phyloP scores from a whole-genome alignment of 2,329 filamentous ascomycete genomes.

The Neonectria punicea region DNA sequence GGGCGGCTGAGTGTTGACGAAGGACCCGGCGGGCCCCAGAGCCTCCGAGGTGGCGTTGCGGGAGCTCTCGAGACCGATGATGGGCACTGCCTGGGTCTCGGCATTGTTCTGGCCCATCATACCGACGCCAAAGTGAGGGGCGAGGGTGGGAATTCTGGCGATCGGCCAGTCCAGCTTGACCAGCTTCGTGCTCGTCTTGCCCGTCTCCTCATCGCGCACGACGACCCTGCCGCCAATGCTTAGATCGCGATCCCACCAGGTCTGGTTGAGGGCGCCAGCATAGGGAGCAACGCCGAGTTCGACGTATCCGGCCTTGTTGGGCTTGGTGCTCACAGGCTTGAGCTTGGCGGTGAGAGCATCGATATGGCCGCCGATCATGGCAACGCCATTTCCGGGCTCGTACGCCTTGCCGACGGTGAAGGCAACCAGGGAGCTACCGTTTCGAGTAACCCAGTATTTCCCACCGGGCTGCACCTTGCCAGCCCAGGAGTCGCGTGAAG shows the following conservation, averaged over 20 bases:
- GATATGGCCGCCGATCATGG: conserved; percentile 90
- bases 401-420: conserved; percentile 87
- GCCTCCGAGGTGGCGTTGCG: conserved; percentile 49
- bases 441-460: conserved; percentile 89
- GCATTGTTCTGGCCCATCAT: conserved; percentile 76
- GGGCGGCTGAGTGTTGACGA: conserved; percentile 85
- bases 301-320: conserved; percentile 84
- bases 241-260: conserved; percentile 98
- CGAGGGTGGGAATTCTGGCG: conserved; percentile 89
- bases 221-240: conserved; percentile 90
- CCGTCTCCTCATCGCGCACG: conserved; percentile 75
- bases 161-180: conserved; percentile 97
- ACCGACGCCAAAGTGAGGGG: conserved; percentile 89
- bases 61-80: conserved; percentile 87
- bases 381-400: conserved; percentile 84
- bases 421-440: conserved; percentile 85
- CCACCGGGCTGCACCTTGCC: conserved; percentile 78
- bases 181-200: conserved; percentile 82
- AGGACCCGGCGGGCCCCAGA: conserved; percentile 75
- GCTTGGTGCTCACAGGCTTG: conserved; percentile 89
- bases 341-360: conserved; percentile 91
- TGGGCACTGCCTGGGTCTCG: conserved; percentile 94
- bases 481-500: conserved; percentile 81
- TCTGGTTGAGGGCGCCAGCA: conserved; percentile 84
- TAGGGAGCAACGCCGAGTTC: conserved; percentile 95